phyloP scores from a whole-genome alignment of 2,329 filamentous ascomycete genomes.

The Pyricularia pennisetigena region DNA sequence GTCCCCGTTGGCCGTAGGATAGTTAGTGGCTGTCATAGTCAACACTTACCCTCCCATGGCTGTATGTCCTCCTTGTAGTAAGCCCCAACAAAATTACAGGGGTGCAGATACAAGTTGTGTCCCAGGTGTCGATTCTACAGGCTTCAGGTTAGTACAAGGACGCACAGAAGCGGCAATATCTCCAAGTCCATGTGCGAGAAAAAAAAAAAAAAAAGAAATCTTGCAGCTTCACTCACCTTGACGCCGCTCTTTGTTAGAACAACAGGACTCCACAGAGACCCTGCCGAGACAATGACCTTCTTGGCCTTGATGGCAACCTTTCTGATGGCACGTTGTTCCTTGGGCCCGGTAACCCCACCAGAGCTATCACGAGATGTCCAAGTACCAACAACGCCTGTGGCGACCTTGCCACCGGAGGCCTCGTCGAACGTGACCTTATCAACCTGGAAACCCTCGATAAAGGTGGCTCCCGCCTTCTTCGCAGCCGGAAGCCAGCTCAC shows the following conservation, averaged over 20 bases:
- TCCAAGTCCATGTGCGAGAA: background rate
- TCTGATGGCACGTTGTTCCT: conserved; percentile 38
- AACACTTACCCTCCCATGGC: conserved; percentile 50
- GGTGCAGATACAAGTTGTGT: conserved; percentile 73
- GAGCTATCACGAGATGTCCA: conserved; percentile 65
- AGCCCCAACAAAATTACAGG: conserved; percentile 48
- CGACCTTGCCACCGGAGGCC: conserved; percentile 23
- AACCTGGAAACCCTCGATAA: conserved; percentile 74
- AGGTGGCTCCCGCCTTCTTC: conserved; percentile 63
- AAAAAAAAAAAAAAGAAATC: background rate
- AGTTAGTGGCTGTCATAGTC: background rate
- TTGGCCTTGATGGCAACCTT: conserved; percentile 67
- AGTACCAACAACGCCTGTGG: conserved; percentile 60
- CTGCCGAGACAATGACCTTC: conserved; percentile 69
- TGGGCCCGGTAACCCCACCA: conserved; percentile 41
- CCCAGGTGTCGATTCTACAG: conserved; percentile 68
- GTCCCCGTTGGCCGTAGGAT: background rate
- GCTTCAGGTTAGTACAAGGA: background rate
- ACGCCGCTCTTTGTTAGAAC: conserved; percentile 70
- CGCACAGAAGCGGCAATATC: background rate
- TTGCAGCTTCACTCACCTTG: conserved; percentile 39
- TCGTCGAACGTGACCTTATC: conserved; percentile 56
- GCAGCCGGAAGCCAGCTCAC: conserved; percentile 74
- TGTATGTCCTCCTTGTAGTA: conserved; percentile 60
- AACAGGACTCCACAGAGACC: conserved; percentile 67